Evolutionary conservation across 2,329 filamentous ascomycete species (phyloP).

Genomic region (Triangularia verruculosa): DNA sequence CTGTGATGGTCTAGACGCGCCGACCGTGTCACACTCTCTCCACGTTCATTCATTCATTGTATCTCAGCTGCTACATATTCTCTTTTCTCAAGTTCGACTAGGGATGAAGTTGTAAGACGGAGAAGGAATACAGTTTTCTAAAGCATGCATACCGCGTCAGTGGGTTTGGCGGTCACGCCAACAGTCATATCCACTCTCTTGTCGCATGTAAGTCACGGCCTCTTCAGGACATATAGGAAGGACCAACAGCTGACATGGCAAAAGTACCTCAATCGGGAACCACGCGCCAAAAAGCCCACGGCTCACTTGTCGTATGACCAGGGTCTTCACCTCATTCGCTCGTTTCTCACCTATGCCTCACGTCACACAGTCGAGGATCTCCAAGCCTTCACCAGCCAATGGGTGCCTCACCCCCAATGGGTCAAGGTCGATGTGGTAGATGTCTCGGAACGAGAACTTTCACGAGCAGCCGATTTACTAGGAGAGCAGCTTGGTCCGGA

Average conservation of each 20-base stretch:
- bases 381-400: constrained; percentile 86
- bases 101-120: not conserved
- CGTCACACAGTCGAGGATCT: constrained; percentile 90
- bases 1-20: constrained; percentile 5
- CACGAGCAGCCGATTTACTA: constrained; percentile 64
- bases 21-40: not conserved
- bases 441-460: constrained; percentile 63
- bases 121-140: not conserved
- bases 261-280: constrained; percentile 79
- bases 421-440: constrained; percentile 70
- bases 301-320: constrained; percentile 93
- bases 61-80: not conserved
- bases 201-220: constrained; percentile 68
- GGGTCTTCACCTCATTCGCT: constrained; percentile 80
- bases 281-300: constrained; percentile 74
- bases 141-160: constrained; percentile 71
- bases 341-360: constrained; percentile 81
- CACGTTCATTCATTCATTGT: not conserved
- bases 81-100: not conserved
- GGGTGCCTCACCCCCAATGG: constrained; percentile 88
- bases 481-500: constrained; percentile 72
- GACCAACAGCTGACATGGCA: constrained; percentile 4
- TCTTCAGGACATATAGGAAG: not conserved
- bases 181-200: constrained; percentile 84
- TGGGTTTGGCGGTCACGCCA: constrained; percentile 81